Conservation (phyloP, 2,329 filamentous ascomycete species). For the Aspergillus transmontanensis region DNA sequence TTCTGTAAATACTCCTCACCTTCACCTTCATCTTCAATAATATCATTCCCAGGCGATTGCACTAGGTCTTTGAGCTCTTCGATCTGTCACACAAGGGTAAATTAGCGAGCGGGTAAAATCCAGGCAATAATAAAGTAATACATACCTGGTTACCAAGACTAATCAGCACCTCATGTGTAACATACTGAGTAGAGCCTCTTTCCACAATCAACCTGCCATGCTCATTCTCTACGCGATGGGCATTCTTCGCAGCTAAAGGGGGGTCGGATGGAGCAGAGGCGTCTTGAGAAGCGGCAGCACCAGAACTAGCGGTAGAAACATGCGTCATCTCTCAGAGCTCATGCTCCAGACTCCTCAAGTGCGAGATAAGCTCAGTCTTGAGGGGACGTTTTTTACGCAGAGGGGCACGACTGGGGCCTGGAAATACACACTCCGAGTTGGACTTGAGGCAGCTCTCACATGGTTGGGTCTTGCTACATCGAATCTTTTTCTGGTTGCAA, state of each 20-base stretch:
- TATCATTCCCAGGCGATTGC: too few relatives aligned
- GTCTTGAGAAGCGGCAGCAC: too few relatives aligned
- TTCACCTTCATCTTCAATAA: too few relatives aligned
- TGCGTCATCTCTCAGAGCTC: background rate
- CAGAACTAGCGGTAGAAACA: background rate
- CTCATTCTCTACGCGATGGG: background rate
- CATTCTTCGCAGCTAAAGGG: background rate
- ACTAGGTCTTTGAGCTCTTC: too few relatives aligned
- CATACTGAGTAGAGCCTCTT: conserved; percentile 14
- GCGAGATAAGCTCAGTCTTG: conserved; percentile 19
- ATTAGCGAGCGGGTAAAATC: too few relatives aligned
- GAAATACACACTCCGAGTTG: conserved; percentile 18
- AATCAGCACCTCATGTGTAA: conserved; percentile 20
- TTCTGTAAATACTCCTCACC: too few relatives aligned
- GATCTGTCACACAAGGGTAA: too few relatives aligned
- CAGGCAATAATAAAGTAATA: background rate
- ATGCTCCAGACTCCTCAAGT: conserved; percentile 20
- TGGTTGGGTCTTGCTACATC: conserved; percentile 34
- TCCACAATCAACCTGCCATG: conserved; percentile 3
- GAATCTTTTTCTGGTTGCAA: conserved; percentile 36
- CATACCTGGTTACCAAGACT: conserved; percentile 19
- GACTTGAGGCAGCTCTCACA: conserved; percentile 24
- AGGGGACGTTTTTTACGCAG: conserved; percentile 23
- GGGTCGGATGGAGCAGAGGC: too few relatives aligned
- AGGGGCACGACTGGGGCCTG: conserved; percentile 18